Percentiles rank a stretch among this genome's conserved stretches.
Conservation (phyloP, 352 stramenopile species). For the Phytophthora brassicae region DNA sequence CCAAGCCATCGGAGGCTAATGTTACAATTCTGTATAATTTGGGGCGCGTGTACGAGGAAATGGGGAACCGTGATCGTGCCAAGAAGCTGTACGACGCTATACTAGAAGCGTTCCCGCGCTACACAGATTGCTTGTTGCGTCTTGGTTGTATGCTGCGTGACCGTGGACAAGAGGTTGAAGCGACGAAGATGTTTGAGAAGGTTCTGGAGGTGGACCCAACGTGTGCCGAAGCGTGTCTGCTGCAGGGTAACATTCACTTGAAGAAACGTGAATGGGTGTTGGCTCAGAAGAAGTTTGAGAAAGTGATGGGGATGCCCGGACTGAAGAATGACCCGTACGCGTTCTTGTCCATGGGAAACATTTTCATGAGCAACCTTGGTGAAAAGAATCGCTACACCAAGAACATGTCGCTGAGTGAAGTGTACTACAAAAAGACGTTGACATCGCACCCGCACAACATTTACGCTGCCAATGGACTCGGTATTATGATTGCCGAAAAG, state of each 20-base stretch:
- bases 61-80: constrained; percentile 88
- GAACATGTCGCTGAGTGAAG: constrained; percentile 93
- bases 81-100: constrained; percentile 94
- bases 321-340: constrained; percentile 96
- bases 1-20: constrained; percentile 72
- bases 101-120: constrained; percentile 90
- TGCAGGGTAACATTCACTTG: constrained; percentile 96
- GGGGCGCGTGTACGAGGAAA: constrained; percentile 93
- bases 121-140: constrained; percentile 94
- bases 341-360: constrained; percentile 96
- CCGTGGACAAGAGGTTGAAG: constrained; percentile 89
- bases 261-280: constrained; percentile 94
- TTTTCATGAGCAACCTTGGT: constrained; percentile 98
- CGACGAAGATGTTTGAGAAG: constrained; percentile 92
- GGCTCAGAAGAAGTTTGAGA: constrained; percentile 93
- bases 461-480: constrained; percentile 96
- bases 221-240: constrained; percentile 91
- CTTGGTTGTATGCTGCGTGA: constrained; percentile 94
- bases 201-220: constrained; percentile 90
- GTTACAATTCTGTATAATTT: constrained; percentile 97
- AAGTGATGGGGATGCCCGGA: constrained; percentile 94
- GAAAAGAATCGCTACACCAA: constrained; percentile 95
- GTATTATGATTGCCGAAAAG: constrained; percentile 98
- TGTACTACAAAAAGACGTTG: constrained; percentile 97
- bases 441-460: constrained; percentile 93